Evolutionary conservation across 805 yeast species (phyloP).

Genomic region (Kuraishia capsulata): DNA sequence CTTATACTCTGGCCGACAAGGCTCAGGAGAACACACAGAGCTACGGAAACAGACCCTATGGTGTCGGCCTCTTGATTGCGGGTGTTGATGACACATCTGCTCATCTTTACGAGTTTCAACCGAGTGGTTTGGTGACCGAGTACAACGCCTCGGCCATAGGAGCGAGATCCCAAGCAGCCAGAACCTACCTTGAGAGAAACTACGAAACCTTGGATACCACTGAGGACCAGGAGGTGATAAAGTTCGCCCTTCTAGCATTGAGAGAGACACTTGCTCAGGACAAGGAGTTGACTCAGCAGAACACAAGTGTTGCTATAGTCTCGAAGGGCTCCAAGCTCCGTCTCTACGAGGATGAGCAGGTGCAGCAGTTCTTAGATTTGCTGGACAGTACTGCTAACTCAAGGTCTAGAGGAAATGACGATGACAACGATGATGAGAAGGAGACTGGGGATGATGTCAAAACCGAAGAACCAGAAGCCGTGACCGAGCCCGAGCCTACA

Average conservation of each 20-base stretch:
- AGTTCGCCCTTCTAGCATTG: constrained; percentile 81
- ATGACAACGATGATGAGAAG: constrained; percentile 19
- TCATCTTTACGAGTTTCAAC: constrained; percentile 90
- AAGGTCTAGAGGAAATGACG: constrained; percentile 33
- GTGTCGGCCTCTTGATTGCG: constrained; percentile 85
- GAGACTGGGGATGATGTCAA: constrained; percentile 15
- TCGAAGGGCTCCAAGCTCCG: constrained; percentile 68
- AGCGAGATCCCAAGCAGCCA: constrained; percentile 97
- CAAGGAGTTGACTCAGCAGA: constrained; percentile 74
- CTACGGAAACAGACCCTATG: constrained; percentile 95
- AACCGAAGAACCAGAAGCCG: constrained; percentile 22
- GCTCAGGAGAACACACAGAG: constrained; percentile 96
- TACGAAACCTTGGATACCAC: constrained; percentile 57
- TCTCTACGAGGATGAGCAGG: constrained; percentile 79
- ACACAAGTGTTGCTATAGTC: constrained; percentile 90
- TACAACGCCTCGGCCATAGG: constrained; percentile 94
- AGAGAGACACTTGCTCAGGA: constrained; percentile 94
- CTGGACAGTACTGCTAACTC: constrained; percentile 58
- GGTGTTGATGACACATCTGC: constrained; percentile 95
- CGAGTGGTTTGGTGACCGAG: constrained; percentile 89
- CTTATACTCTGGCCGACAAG: constrained; percentile 82
- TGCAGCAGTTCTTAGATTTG: constrained; percentile 72
- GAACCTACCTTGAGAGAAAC: constrained; percentile 89
- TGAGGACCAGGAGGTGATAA: constrained; percentile 63
- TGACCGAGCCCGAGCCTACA: too few relatives aligned